These are phyloP conservation scores for Verbena officinalis DNA, from an alignment of 257 asterid genomes.

Conservation along the genomic window DNA sequence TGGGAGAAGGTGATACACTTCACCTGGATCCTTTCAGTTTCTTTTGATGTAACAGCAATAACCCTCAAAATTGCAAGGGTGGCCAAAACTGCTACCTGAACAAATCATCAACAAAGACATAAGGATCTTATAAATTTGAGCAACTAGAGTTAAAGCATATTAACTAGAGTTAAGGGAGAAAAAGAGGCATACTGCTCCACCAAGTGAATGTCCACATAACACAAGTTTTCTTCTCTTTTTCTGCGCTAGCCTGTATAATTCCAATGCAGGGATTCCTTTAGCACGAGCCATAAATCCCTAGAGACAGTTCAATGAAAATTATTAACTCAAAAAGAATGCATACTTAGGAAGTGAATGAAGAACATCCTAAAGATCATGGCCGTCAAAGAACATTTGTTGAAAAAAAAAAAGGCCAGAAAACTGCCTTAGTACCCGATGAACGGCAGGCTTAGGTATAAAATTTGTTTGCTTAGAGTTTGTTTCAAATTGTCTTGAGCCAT, in stretches of 20 bases:
- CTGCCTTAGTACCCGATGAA: conserved; percentile 69
- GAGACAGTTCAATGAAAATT: conserved; percentile 25
- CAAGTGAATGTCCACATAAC: conserved; percentile 95
- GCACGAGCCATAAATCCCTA: conserved; percentile 99
- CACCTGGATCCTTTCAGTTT: conserved; percentile 82
- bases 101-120: conserved; percentile 30
- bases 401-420: conserved; percentile 28
- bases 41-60: conserved; percentile 77
- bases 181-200: conserved; percentile 79
- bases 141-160: conserved; percentile 23
- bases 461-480: conserved; percentile 54
- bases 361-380: conserved; percentile 19
- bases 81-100: conserved; percentile 94
- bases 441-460: conserved; percentile 80
- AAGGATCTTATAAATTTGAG: neutral
- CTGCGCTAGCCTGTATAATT: conserved; percentile 94
- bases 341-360: conserved; percentile 6
- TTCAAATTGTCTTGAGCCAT: conserved; percentile 44
- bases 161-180: conserved; percentile 1
- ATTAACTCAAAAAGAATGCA: conserved; percentile 23
- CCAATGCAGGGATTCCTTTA: conserved; percentile 97
- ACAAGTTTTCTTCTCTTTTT: conserved; percentile 85
- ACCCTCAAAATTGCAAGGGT: conserved; percentile 96
- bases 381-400: conserved; percentile 7
- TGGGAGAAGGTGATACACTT: conserved; percentile 98